Base-by-base conservation (phyloP, 2,329 filamentous ascomycete genomes). In the Claviceps monticola region DNA sequence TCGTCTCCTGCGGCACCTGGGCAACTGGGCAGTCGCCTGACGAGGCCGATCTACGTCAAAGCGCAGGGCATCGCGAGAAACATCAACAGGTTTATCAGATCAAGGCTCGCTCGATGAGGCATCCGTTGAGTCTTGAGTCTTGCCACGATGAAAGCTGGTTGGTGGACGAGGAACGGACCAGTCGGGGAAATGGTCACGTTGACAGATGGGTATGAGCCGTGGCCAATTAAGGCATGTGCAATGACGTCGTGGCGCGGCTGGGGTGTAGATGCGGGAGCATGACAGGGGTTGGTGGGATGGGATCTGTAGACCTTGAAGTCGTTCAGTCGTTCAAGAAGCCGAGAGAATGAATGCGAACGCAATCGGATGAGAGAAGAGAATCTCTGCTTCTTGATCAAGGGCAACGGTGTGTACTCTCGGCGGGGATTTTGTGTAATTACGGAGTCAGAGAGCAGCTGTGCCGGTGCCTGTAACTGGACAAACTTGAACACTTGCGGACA, bases 181-280 rank as follows among this genome's bases (percentile, higher is more conserved):
- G 42, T 44, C 42, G 42, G 42, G 42, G 13, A 44, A 44, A 44
- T 44, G 42, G 21, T 26, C 42, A 44, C 42, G 42, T 14, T 44
- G 42, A 23, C 13, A 23, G 42, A 44, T 13, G 14, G 42, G 3
- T 17, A 7, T 14, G 8, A n/a, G 43, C 23, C 43, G 16, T 46
- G 44, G 44, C 48, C 39, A 11, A 50, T 6, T 17, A 23, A 43
- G 26, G 26, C 41, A 50, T 50, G 41, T 45, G 26, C 41, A 50
- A 45, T 44, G 48, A 44, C 48, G 48, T 44, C 41, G 29, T 23
- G 41, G 29, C 39, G 48, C 48, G 44, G 41, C 48, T 16, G 41
- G 39, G 48, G 41, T 45, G 48, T 34, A 45, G 38, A 21, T 36
- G 36, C 47, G n/a, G 26, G 42, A 43, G 38, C 47, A 49, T n/a